Conservation (phyloP, 1,139 yeast species). For the Pichia norvegensis region DNA sequence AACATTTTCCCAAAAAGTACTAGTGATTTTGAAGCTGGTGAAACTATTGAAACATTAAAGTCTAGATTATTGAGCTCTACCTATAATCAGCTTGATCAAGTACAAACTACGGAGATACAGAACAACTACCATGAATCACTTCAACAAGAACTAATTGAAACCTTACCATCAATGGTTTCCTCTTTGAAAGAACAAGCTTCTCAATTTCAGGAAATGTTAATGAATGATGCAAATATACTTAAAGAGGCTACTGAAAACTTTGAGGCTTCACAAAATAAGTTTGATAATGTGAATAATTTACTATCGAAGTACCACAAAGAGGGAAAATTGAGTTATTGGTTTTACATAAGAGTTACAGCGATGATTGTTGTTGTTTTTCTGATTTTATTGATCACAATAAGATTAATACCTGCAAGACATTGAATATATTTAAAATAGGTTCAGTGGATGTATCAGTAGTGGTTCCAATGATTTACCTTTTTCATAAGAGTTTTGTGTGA, state of each 20-base stretch:
- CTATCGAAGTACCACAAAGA: slow-evolving; percentile 25
- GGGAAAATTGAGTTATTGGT: slow-evolving; percentile 27
- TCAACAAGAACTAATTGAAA: slow-evolving; percentile 27
- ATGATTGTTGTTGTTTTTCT: slow-evolving; percentile 20
- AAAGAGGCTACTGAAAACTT: slow-evolving; percentile 28
- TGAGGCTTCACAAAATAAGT: slow-evolving; percentile 24
- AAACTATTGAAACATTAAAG: slow-evolving; percentile 22
- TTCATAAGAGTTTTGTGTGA: slow-evolving; percentile 19
- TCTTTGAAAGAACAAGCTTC: slow-evolving; percentile 26
- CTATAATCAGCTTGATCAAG: slow-evolving; percentile 20
- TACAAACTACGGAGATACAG: slow-evolving; percentile 18
- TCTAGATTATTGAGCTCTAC: slow-evolving; percentile 20
- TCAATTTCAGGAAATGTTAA: slow-evolving; percentile 26
- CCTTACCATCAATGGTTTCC: slow-evolving; percentile 25
- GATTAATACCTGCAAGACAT: slow-evolving; percentile 26
- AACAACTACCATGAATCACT: slow-evolving; percentile 26
- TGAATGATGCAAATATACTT: slow-evolving; percentile 26
- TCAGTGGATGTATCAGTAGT: slow-evolving; percentile 18
- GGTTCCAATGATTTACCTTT: slow-evolving; percentile 23
- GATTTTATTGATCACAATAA: slow-evolving; percentile 22
- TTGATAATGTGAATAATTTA: slow-evolving; percentile 22
- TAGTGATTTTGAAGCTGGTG: slow-evolving; percentile 6
- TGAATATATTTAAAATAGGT: slow-evolving; percentile 3
- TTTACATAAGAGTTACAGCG: slow-evolving; percentile 23
- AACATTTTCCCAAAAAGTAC: background rate